A percentile compares a stretch with the other conserved stretches of the same genome.
Conservation (phyloP, 352 stramenopile species). For the Phytophthora multivora region DNA sequence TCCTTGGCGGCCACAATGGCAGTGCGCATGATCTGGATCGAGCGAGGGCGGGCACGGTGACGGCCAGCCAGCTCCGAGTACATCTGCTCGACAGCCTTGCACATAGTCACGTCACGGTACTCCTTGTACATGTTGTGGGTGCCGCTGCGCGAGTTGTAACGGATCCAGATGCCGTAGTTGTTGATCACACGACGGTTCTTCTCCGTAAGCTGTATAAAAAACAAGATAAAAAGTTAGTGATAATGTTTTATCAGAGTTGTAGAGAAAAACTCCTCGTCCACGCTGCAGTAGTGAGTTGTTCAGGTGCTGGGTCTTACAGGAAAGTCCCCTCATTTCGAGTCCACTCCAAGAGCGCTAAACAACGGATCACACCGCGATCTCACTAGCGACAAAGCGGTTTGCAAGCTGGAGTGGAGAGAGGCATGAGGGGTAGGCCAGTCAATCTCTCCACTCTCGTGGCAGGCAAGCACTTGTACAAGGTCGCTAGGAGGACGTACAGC, state of each 20-base stretch:
- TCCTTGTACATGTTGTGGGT: conserved; percentile 99
- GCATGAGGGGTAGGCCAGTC: conserved; percentile 20
- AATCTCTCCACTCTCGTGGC: conserved; percentile 75
- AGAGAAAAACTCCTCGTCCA: conserved; percentile 9
- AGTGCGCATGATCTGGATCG: conserved; percentile 99
- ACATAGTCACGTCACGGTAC: conserved; percentile 98
- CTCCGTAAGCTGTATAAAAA: conserved; percentile 89
- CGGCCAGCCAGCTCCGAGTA: conserved; percentile 99
- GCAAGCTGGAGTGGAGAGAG: conserved; percentile 81
- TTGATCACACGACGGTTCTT: conserved; percentile 99
- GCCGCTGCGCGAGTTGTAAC: conserved; percentile 99
- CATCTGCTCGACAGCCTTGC: conserved; percentile 98
- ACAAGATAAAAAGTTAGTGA: conserved; percentile 22
- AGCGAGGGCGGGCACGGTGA: conserved; percentile 96
- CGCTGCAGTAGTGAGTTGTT: conserved; percentile 24
- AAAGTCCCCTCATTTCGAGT: conserved; percentile 33
- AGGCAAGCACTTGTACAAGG: conserved; percentile 75
- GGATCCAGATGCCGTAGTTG: conserved; percentile 99
- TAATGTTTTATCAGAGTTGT: not conserved
- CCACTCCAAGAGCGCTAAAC: conserved; percentile 57
- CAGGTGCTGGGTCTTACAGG: conserved; percentile 31
- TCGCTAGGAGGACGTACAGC: conserved; percentile 50
- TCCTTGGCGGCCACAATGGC: conserved; percentile 95
- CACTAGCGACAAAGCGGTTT: conserved; percentile 78
- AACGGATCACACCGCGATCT: conserved; percentile 78